Evolutionary conservation across 2,329 filamentous ascomycete genomes (phyloP).

Genomic region (Scedosporium dehoogii): DNA sequence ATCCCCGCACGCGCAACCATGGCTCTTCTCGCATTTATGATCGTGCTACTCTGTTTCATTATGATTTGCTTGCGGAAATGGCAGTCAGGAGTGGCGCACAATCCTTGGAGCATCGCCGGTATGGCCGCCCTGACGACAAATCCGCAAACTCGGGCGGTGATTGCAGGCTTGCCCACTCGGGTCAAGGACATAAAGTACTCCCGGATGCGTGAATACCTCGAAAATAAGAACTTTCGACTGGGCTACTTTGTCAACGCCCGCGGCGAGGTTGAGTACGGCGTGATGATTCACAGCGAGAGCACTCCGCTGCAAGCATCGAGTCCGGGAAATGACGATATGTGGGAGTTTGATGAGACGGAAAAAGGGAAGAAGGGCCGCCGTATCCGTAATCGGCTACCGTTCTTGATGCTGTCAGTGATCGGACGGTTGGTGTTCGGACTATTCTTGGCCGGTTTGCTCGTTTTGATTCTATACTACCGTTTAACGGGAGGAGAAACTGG

Average conservation of each 20-base stretch:
- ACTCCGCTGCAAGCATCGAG: not conserved
- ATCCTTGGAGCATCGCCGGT: conserved; percentile 29
- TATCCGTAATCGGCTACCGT: conserved; percentile 14
- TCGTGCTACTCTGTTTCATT: conserved; percentile 22
- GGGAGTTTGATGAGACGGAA: conserved; percentile 1
- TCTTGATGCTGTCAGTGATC: conserved; percentile 24
- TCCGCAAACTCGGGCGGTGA: conserved; percentile 16
- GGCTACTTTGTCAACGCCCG: conserved; percentile 17
- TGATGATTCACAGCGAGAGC: conserved; percentile 13
- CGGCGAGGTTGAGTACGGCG: conserved; percentile 20
- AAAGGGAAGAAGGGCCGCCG: conserved; percentile 1
- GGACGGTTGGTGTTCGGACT: conserved; percentile 23
- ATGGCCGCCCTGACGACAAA: conserved; percentile 24
- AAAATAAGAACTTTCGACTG: conserved; percentile 17
- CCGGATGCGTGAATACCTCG: conserved; percentile 9
- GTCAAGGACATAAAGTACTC: not conserved
- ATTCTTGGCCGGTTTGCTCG: conserved; percentile 22
- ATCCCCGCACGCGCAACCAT: conserved; percentile 17
- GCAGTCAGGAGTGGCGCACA: conserved; percentile 26
- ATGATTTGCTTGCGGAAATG: conserved; percentile 20
- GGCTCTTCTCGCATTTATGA: conserved; percentile 9
- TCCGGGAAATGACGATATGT: not conserved
- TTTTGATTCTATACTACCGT: conserved; percentile 29
- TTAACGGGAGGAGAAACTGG: conserved; percentile 10
- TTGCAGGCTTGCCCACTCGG: conserved; percentile 8